Conservation (phyloP, 305 asterid species). For the Fraxinus ornus region DNA sequence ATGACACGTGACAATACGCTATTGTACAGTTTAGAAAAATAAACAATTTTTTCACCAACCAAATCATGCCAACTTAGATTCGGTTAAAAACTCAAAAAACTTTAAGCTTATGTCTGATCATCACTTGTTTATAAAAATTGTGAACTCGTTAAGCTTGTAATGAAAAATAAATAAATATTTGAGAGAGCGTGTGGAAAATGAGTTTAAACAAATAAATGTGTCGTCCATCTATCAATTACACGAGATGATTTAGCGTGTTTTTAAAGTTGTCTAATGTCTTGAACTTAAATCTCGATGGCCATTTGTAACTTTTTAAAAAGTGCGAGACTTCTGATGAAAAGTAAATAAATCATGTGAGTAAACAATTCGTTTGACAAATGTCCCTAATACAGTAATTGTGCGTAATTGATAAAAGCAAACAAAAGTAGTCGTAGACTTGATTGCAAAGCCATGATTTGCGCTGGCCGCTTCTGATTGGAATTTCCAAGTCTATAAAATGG, state of each 20-base stretch:
- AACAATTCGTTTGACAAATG: background rate
- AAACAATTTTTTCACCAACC: too few species aligned
- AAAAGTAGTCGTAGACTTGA: background rate
- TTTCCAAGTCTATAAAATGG: conserved; percentile 38
- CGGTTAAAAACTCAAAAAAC: too few species aligned
- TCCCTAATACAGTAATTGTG: background rate
- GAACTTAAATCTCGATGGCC: background rate
- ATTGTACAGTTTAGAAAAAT: too few species aligned
- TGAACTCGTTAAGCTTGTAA: background rate
- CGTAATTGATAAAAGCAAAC: background rate
- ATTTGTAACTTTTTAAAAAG: too few species aligned
- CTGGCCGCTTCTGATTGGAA: conserved; percentile 18
- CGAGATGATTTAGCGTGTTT: background rate
- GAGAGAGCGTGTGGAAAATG: background rate
- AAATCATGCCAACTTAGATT: too few species aligned
- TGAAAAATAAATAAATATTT: background rate
- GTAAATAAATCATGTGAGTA: background rate
- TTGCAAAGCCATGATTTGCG: conserved; percentile 58
- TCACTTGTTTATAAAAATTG: too few species aligned
- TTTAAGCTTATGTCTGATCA: too few species aligned
- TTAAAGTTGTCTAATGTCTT: background rate
- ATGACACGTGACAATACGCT: too few species aligned
- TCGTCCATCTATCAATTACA: too few species aligned
- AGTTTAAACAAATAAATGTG: too few species aligned
- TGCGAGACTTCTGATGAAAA: background rate